Evolutionary conservation across 83 land plant species (phyloP), one percentile per base, ranked within the genome.

Genomic region (Picea mariana): DNA sequence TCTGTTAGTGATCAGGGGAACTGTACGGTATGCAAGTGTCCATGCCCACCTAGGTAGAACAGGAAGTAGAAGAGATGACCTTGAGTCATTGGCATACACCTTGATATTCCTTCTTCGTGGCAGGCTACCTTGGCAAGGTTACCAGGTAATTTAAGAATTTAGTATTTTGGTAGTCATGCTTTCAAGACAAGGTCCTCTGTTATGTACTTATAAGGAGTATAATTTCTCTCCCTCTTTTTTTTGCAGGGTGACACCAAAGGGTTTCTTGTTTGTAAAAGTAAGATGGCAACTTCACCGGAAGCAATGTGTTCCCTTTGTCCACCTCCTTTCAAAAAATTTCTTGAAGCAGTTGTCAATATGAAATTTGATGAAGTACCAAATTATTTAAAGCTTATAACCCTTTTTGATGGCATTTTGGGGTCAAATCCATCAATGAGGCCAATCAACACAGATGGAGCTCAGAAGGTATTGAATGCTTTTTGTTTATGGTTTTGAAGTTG

Each of bases 11-110:
- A 81, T 58, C 89, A 95, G 95, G 42, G 98, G 98, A 81, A 95
- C 96, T 67, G 96, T 93, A 38, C 85, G 96, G 44, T 95, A 95
- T 90, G 98, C 98, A 2, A 95, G 98, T 88, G 98, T 88, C 23
- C 98, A 95, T 90, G 98, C 98, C 68, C 98, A 95, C 71, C 83
- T 95, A 82, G 98, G 98, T 79, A 89, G 95, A 85, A 95, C 95
- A 81, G 94, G 95, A 6, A 95, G 98, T 67, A 89, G 96, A 79
- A 86, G 98, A 85, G 96, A 95, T 84, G 96, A 95, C 82, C 80
- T 95, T 61, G 98, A 95, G 80, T 95, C 98, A 42, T 92, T 95
- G 77, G 98, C 95, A 20, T 95, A 95, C 49, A 95, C 96, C 8
- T 84, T 95, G 44, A 93, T 95, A 16, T 95, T 95, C 82, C 87